A percentile compares a stretch with the other conserved stretches of the same genome.
These are phyloP conservation scores for Cladosporium oxysporum DNA, from an alignment of 2,329 filamentous ascomycete genomes.

Conservation along the genomic window DNA sequence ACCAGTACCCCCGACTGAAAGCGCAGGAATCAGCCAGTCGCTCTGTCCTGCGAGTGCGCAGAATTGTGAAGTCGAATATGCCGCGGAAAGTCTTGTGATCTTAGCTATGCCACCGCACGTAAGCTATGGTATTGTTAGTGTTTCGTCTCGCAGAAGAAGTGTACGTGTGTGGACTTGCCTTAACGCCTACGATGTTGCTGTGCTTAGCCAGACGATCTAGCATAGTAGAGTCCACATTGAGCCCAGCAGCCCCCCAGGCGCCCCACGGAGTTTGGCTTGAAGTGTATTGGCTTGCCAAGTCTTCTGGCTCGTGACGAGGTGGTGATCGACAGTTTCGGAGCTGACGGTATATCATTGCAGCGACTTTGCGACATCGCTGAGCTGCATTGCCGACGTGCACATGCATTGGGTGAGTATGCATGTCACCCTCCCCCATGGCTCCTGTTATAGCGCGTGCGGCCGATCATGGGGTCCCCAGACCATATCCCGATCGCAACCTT, in stretches of 20 bases:
- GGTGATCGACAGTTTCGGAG: background rate
- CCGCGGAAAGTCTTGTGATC: constrained; percentile 42
- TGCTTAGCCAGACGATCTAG: constrained; percentile 40
- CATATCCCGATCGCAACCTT: background rate
- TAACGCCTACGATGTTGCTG: constrained; percentile 41
- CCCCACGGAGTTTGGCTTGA: background rate
- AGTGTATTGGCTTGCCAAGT: background rate
- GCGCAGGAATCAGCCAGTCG: constrained; percentile 55
- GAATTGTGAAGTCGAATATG: constrained; percentile 41
- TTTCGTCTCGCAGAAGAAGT: background rate
- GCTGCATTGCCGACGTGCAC: background rate
- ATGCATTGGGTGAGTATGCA: background rate
- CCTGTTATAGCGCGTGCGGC: background rate
- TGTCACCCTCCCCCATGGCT: background rate
- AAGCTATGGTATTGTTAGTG: constrained; percentile 25
- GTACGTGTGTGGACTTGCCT: constrained; percentile 23
- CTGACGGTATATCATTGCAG: constrained; percentile 14
- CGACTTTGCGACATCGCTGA: background rate
- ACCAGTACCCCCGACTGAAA: constrained; percentile 60
- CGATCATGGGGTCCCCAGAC: background rate
- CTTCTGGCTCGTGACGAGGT: background rate
- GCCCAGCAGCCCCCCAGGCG: constrained; percentile 35
- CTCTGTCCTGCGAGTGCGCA: constrained; percentile 46
- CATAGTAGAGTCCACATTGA: constrained; percentile 48
- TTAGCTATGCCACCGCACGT: constrained; percentile 46